Evolutionary conservation across 2,329 filamentous ascomycete genomes (phyloP).

Genomic region (Hypoxylon sp.): DNA sequence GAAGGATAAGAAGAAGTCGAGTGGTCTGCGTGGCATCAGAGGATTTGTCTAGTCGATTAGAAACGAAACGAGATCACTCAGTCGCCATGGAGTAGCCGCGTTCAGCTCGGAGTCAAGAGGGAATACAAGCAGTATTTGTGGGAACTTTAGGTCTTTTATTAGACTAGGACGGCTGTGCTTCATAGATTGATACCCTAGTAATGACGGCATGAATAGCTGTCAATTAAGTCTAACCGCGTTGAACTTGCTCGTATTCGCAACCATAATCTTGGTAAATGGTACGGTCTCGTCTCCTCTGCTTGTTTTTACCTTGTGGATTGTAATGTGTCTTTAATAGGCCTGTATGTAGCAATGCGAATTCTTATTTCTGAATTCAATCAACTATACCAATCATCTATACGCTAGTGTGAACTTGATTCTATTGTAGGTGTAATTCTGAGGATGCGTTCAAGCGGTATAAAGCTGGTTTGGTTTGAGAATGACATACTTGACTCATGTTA

Average conservation of each 20-base stretch:
- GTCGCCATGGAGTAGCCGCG: neutral
- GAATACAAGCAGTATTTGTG: neutral
- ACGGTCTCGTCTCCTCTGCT: too few relatives aligned
- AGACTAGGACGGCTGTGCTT: neutral
- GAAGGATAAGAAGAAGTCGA: conserved; percentile 59
- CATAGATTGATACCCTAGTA: conserved; percentile 16
- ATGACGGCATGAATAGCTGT: neutral
- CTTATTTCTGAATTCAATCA: neutral
- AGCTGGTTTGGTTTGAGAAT: neutral
- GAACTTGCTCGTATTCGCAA: neutral
- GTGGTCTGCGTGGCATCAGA: conserved; percentile 58
- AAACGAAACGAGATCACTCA: neutral
- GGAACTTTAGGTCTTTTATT: neutral
- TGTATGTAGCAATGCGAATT: neutral
- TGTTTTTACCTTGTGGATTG: neutral
- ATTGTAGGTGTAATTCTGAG: neutral
- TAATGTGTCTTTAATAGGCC: neutral
- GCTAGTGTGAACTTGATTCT: neutral
- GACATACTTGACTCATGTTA: neutral
- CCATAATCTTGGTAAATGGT: neutral
- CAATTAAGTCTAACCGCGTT: neutral
- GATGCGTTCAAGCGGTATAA: neutral
- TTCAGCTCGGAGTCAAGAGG: neutral
- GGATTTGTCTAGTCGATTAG: conserved; percentile 53
- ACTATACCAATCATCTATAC: too few relatives aligned